These are phyloP conservation scores for Tremella mesenterica DNA, from an alignment of 768 basidiomycete genomes.

Conservation along the genomic window DNA sequence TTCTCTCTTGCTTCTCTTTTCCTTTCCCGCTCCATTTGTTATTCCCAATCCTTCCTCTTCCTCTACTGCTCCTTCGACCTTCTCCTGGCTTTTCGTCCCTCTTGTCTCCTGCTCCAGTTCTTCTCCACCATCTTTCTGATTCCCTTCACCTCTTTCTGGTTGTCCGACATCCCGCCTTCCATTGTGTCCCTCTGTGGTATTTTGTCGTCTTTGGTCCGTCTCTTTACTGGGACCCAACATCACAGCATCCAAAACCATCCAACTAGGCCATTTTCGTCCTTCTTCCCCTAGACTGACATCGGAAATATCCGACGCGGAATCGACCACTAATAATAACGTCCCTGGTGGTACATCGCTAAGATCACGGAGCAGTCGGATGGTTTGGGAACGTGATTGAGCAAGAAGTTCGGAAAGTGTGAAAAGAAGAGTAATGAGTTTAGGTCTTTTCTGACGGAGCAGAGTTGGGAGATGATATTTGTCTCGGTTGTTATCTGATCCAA, in stretches of 20 bases:
- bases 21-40: background rate
- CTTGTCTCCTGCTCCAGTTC: background rate
- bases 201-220: background rate
- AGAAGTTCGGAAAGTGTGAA: constrained; percentile 43
- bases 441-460: constrained; percentile 4
- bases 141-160: too few relatives aligned
- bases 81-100: background rate
- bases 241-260: constrained; percentile 29
- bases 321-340: constrained; percentile 32
- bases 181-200: too few relatives aligned
- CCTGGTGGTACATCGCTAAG: constrained; percentile 23
- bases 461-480: constrained; percentile 1
- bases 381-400: constrained; percentile 34
- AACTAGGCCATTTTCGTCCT: constrained; percentile 37
- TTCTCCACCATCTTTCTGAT: too few relatives aligned
- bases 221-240: background rate
- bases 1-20: too few relatives aligned
- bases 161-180: too few relatives aligned
- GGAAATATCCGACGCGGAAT: constrained; percentile 35
- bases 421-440: constrained; percentile 37
- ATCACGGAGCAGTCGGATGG: constrained; percentile 17
- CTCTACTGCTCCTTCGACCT: background rate
- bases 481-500: background rate
- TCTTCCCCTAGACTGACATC: constrained; percentile 26
- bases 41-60: background rate